Evolutionary conservation across 1,284 basidiomycete species (phyloP).

Genomic region (Ustilago curta): DNA sequence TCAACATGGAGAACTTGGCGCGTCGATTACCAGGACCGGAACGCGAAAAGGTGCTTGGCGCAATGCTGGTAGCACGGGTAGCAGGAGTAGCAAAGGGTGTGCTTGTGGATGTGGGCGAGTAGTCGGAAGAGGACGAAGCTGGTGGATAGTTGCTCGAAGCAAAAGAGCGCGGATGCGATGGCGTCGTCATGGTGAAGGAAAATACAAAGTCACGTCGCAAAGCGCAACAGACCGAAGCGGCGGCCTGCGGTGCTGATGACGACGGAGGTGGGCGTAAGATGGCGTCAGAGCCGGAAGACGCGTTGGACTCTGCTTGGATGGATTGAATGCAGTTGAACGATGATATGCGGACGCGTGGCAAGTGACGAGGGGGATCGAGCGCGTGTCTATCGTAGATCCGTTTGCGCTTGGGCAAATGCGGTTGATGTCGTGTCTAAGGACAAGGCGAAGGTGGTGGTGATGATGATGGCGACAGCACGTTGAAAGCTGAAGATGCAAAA

Average conservation of each 20-base stretch:
- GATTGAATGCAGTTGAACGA: conserved; percentile 7
- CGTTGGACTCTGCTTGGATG: conserved; percentile 7
- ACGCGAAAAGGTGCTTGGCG: conserved; percentile 52
- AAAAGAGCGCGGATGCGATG: conserved; percentile 45
- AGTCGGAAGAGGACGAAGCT: conserved; percentile 46
- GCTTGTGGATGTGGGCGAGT: conserved; percentile 51
- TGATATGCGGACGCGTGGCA: too few relatives aligned
- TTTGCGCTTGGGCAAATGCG: not conserved
- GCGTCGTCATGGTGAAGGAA: conserved; percentile 39
- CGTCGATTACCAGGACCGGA: conserved; percentile 51
- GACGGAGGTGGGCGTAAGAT: not conserved
- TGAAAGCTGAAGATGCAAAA: not conserved
- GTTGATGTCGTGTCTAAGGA: not conserved
- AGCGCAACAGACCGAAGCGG: conserved; percentile 18
- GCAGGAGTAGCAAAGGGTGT: conserved; percentile 51
- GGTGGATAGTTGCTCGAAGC: conserved; percentile 29
- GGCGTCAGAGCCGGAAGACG: too few relatives aligned
- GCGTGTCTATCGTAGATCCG: too few relatives aligned
- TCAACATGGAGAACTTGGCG: conserved; percentile 42
- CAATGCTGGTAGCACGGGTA: conserved; percentile 44
- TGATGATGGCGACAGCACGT: not conserved
- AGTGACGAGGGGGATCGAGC: too few relatives aligned
- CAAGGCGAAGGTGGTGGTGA: not conserved
- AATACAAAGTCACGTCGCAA: conserved; percentile 12
- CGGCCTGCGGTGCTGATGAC: conserved; percentile 14